Percentiles rank a stretch among this genome's conserved stretches.
Evolutionary conservation across 768 basidiomycete species (phyloP).

Genomic region (Lactarius psammicola): DNA sequence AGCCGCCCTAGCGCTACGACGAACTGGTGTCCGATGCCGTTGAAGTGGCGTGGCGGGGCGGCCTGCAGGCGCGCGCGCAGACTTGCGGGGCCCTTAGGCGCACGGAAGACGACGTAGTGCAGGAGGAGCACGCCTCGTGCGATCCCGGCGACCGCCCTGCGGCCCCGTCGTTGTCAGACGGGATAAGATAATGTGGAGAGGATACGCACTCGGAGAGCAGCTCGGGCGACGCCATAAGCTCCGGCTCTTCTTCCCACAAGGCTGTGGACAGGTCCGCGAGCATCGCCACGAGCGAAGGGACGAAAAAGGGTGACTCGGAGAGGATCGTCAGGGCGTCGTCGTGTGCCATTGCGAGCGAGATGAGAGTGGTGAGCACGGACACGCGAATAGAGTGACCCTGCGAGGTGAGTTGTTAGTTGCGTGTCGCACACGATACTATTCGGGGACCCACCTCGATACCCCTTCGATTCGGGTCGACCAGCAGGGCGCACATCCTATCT

Average conservation of each 20-base stretch:
- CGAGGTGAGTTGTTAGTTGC: not conserved
- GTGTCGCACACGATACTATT: not conserved
- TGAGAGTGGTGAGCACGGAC: slow-evolving; percentile 42
- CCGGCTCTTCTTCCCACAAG: slow-evolving; percentile 66
- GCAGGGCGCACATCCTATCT: slow-evolving; percentile 34
- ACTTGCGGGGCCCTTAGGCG: slow-evolving; percentile 38
- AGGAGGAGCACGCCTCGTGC: slow-evolving; percentile 58
- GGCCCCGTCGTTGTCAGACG: slow-evolving; percentile 5
- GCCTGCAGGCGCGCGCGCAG: slow-evolving; percentile 59
- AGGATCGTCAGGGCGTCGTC: slow-evolving; percentile 41
- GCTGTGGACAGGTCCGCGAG: slow-evolving; percentile 51
- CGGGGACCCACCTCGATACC: slow-evolving; percentile 30
- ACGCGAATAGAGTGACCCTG: slow-evolving; percentile 41
- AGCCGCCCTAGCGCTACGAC: slow-evolving; percentile 75
- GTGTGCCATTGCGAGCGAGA: slow-evolving; percentile 41
- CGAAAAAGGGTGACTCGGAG: slow-evolving; percentile 50
- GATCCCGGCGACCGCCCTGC: slow-evolving; percentile 51
- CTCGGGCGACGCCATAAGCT: slow-evolving; percentile 39
- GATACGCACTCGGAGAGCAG: slow-evolving; percentile 40
- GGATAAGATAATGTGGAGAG: slow-evolving; percentile 8
- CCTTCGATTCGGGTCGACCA: slow-evolving; percentile 31
- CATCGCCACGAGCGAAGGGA: slow-evolving; percentile 64
- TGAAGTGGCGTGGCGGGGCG: slow-evolving; percentile 54
- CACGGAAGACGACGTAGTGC: slow-evolving; percentile 58
- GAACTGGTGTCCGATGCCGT: slow-evolving; percentile 65